phyloP scores from a whole-genome alignment of 495 filamentous ascomycete genomes.

The Lineolata rhizophorae region DNA sequence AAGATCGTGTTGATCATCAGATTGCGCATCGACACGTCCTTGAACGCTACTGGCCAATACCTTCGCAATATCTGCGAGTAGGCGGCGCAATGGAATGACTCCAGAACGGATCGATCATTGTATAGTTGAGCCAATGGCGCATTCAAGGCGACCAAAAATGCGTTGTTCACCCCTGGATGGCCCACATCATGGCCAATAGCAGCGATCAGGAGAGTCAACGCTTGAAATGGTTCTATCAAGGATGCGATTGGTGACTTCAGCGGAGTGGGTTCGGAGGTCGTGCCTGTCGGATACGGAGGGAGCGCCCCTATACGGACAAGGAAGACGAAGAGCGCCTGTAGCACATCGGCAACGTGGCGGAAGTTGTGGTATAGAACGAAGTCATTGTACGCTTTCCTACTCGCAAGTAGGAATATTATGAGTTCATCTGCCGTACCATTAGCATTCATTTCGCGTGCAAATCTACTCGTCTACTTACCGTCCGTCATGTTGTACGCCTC shows the following conservation, averaged over 20 bases:
- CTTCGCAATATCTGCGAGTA: constrained; percentile 89
- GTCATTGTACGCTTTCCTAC: constrained; percentile 71
- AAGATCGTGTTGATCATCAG: constrained; percentile 90
- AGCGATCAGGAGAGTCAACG: constrained; percentile 71
- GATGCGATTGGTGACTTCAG: constrained; percentile 36
- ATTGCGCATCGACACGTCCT: constrained; percentile 52
- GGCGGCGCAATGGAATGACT: constrained; percentile 93
- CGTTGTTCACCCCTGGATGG: constrained; percentile 95
- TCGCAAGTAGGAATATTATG: constrained; percentile 58
- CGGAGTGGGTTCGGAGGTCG: constrained; percentile 9
- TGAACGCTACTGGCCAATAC: constrained; percentile 70
- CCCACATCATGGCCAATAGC: constrained; percentile 96
- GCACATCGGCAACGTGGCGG: constrained; percentile 85
- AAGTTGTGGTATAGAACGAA: constrained; percentile 99
- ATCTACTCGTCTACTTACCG: no score
- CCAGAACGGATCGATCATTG: constrained; percentile 90
- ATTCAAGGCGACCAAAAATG: constrained; percentile 79
- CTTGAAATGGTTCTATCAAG: constrained; percentile 64
- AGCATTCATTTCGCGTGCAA: background rate
- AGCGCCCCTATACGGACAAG: constrained; percentile 63
- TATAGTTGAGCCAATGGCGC: constrained; percentile 93
- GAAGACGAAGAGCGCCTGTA: constrained; percentile 85
- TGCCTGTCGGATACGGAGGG: constrained; percentile 33
- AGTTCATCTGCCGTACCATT: constrained; percentile 29
- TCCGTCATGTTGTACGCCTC: constrained; percentile 55